Evolutionary conservation across 257 asterid species (phyloP).

Genomic region (Asclepias syriaca): DNA sequence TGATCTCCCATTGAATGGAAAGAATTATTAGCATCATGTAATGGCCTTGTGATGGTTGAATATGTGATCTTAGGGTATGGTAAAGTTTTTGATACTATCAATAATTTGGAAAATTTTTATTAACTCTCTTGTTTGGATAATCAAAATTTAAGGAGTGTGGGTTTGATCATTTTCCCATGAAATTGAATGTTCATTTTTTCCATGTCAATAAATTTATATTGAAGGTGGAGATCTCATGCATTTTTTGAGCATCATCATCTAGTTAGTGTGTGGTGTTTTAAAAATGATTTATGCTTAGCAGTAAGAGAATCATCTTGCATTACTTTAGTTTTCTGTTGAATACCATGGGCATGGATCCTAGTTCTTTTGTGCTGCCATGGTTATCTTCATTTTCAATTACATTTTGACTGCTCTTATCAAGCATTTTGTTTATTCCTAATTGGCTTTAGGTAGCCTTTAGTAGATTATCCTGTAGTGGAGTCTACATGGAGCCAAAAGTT

Average conservation of each 20-base stretch:
- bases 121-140: not conserved
- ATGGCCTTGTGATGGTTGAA: not conserved
- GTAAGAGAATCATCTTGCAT: not conserved
- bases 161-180: not conserved
- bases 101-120: not conserved
- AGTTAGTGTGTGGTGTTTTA: not conserved
- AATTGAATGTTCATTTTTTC: not conserved
- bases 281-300: not conserved
- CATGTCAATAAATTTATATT: not conserved
- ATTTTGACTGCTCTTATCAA: not conserved
- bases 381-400: not conserved
- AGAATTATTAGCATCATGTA: constrained; percentile 1
- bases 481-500: not conserved
- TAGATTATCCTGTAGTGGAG: not conserved
- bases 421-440: not conserved
- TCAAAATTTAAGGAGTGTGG: not conserved
- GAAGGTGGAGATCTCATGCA: not conserved
- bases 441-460: not conserved
- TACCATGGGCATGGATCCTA: not conserved
- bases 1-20: not conserved
- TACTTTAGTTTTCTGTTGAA: not conserved
- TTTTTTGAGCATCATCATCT: not conserved
- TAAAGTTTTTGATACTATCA: not conserved
- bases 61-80: not conserved
- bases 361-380: not conserved